Base-by-base conservation (phyloP, 768 basidiomycete species). In the Pulveroboletus sp. region DNA sequence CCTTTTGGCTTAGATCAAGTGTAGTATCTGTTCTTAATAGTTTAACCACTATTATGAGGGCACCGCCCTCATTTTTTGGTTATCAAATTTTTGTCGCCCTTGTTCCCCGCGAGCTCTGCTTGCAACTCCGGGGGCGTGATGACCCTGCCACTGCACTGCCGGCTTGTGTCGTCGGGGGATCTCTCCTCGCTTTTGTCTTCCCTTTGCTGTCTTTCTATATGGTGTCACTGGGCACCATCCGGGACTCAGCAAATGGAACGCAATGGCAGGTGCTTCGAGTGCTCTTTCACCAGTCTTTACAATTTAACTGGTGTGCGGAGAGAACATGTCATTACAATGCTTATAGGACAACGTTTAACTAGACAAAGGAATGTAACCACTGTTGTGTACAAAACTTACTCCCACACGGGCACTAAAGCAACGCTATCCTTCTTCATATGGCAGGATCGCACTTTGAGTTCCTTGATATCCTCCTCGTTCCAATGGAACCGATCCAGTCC, bases 1-100 rank as follows among this genome's bases (percentile, higher is more conserved):
- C 78, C 78, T 78, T 76, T 78, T 80, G 80, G 80, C 79, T 81
- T 80, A 81, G 80, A 82, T 81, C 80, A 82, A 81, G 81, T 81
- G 81, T 81, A 82, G 81, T 81, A 82, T 81, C 80, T 81, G 79
- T 81, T 81, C 78, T 81, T 79, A 73, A 75, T 73, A 81, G 76
- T 71, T 56, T 68, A 78, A 67, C 76, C 75, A 76, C 77, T 78
- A 76, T 77, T 76, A 78, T 76, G 74, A 65, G 64, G 70, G 74
- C 77, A 78, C 70, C 68, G 76, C 74, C 62, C 68, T 68, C 69
- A 72, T 76, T 76, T 57, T 63, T 63, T 78, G 77, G 77, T 80
- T 79, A 79, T 78, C 70, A 73, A 64, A 65, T 57, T 63, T 64
- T 64, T 64, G 64, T 31, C 55, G 53, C 63, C 61, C 41, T 42